A percentile compares a stretch with the other conserved stretches of the same genome.
Evolutionary conservation across 305 asterid genomes (phyloP).

Genomic region (Solanum aculeatissimum): DNA sequence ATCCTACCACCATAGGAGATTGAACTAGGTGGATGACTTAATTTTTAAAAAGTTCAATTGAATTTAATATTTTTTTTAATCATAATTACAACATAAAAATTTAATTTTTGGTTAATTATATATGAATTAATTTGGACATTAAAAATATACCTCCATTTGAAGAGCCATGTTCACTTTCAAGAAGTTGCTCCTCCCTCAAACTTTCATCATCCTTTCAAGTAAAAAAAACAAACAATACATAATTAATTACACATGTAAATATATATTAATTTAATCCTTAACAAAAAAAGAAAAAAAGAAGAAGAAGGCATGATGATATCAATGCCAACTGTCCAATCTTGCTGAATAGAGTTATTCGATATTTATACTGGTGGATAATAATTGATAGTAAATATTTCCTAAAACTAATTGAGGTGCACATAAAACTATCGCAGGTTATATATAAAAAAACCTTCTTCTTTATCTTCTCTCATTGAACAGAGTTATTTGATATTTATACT

Average conservation of each 20-base stretch:
- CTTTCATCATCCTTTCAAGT: constrained; percentile 1
- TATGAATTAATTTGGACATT: neutral
- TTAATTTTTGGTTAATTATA: neutral
- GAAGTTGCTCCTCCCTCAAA: neutral
- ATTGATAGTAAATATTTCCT: too few species aligned
- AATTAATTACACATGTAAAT: neutral
- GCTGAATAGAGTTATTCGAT: neutral
- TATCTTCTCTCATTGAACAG: too few species aligned
- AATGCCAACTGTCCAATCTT: neutral
- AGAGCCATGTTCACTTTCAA: neutral
- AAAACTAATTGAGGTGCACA: too few species aligned
- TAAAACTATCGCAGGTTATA: too few species aligned
- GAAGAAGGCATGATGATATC: neutral
- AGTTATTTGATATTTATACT: neutral
- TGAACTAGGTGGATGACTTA: too few species aligned
- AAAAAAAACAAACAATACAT: neutral
- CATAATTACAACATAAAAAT: too few species aligned
- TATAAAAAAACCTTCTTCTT: too few species aligned
- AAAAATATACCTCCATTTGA: neutral
- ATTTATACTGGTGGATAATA: neutral
- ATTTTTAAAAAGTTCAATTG: too few species aligned
- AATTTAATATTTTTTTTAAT: too few species aligned
- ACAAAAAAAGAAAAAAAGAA: neutral
- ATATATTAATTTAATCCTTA: too few species aligned
- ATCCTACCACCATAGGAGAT: too few species aligned